phyloP scores from a whole-genome alignment of 805 yeast species.

The Dipodascopsis uninucleata region DNA sequence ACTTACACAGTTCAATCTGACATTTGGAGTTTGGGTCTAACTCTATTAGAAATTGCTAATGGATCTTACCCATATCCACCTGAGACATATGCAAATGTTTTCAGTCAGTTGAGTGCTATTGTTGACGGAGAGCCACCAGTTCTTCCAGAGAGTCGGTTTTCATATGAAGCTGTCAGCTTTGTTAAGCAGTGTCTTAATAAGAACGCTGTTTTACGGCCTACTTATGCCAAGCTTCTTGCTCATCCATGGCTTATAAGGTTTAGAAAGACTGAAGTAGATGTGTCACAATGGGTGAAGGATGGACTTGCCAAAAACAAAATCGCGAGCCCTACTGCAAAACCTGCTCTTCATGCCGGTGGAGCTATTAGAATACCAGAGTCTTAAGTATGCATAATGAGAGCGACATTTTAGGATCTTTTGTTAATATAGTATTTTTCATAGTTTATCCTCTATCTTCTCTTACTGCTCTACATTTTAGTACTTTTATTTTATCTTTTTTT shows the following conservation, averaged over 20 bases:
- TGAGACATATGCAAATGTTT: constrained; percentile 84
- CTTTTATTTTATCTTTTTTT: too few relatives aligned
- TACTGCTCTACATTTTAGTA: too few relatives aligned
- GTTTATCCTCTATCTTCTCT: too few relatives aligned
- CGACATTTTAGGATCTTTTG: too few relatives aligned
- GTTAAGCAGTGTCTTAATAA: constrained; percentile 69
- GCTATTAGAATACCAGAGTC: constrained; percentile 2
- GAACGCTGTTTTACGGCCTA: constrained; percentile 75
- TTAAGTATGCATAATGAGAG: too few relatives aligned
- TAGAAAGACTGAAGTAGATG: constrained; percentile 42
- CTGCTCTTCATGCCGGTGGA: constrained; percentile 26
- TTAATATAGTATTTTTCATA: too few relatives aligned
- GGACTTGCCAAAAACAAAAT: constrained; percentile 5
- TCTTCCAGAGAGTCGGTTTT: constrained; percentile 58
- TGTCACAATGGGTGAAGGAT: constrained; percentile 39
- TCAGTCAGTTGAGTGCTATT: constrained; percentile 89
- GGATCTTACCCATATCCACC: constrained; percentile 97
- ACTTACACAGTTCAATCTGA: constrained; percentile 92
- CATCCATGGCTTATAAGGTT: constrained; percentile 79
- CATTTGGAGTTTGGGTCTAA: constrained; percentile 89
- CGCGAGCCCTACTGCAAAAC: constrained; percentile 1
- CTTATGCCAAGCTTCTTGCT: constrained; percentile 65
- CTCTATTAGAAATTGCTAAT: constrained; percentile 79
- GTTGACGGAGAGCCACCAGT: constrained; percentile 95
- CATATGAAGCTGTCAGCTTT: constrained; percentile 76